Base-by-base conservation (phyloP, 768 basidiomycete species). In the Termitomyces titanicus region DNA sequence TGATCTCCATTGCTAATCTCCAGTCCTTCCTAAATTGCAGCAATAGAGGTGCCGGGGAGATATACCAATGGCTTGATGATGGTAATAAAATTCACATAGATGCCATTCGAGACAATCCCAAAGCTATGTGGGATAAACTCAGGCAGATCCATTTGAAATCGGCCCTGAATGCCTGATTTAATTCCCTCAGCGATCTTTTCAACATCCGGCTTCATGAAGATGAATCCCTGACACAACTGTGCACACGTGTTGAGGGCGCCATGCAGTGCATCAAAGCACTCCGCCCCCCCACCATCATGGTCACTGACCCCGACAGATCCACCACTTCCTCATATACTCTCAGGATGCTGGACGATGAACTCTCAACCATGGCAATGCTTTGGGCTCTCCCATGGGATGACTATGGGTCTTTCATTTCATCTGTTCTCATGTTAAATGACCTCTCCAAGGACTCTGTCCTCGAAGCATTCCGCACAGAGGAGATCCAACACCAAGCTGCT, bases 331-430 rank as follows among this genome's bases (percentile, higher is more conserved):
- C 12, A 8, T 51, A 51, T 25, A 53, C 52, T 27, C 42, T 53
- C 18, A 42, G 45, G 5, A 53, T 20, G 24, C 43, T 53, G 3
- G 52, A 53, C 20, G 33, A 53, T 31, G 52, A 53, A 37, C 27
- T 53, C 11, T 20, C 52, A 5, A 53, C 44, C 22, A 53, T 53
- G 52, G 52, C 42, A 3, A 53, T 53, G 52, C 31, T 53, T 18
- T 42, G 43, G 3, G 52, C 31, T 8, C 52, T 53, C n/a, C 52
- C 52, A 17, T 27, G 33, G 31, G 31, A 34, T n/a, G 52, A 53
- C 11, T 44, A 53, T 17, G 20, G 17, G 3, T 34, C 42, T 2
- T 44, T 46, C 18, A 24, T 53, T 15, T 35, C 33, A 1, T 45
- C 52, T 3, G 10, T 46, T 25, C 52, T 53, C 33, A 25, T 53